A percentile compares a stretch with the other conserved stretches of the same genome.
Evolutionary conservation across 202 grass and related monocot species (phyloP).

Genomic region (Setaria viridis): DNA sequence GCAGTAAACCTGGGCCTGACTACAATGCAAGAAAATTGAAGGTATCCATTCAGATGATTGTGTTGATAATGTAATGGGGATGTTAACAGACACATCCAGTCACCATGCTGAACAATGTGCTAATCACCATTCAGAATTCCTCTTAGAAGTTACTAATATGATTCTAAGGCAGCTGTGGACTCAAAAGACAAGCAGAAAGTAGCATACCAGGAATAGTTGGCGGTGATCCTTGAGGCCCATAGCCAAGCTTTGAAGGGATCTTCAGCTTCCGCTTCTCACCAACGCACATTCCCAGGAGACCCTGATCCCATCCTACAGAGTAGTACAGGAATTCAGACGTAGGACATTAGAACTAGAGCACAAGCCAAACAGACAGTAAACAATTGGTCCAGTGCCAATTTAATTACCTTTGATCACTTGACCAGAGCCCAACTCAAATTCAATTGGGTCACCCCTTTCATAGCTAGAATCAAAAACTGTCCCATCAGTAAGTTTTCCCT

Average conservation of each 20-base stretch:
- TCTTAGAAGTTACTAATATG: background rate
- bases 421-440: slow-evolving; percentile 92
- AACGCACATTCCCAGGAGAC: slow-evolving; percentile 93
- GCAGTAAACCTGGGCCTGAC: no score
- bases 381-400: background rate
- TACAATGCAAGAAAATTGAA: background rate
- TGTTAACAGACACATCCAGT: background rate
- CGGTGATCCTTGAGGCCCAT: slow-evolving; percentile 87
- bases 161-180: no score
- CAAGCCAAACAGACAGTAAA: background rate
- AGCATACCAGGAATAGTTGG: slow-evolving; percentile 83
- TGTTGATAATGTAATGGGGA: background rate
- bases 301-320: slow-evolving; percentile 94
- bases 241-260: slow-evolving; percentile 93
- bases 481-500: slow-evolving; percentile 94
- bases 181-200: background rate
- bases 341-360: background rate
- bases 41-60: background rate
- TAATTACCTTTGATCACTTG: slow-evolving; percentile 95
- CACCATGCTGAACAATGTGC: background rate
- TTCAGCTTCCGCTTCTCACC: slow-evolving; percentile 96
- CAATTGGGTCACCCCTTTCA: slow-evolving; percentile 96
- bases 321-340: slow-evolving; percentile 9
- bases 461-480: slow-evolving; percentile 98
- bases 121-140: background rate